These are phyloP conservation scores for Russula virescens DNA, from an alignment of 768 basidiomycete genomes.

Conservation along the genomic window DNA sequence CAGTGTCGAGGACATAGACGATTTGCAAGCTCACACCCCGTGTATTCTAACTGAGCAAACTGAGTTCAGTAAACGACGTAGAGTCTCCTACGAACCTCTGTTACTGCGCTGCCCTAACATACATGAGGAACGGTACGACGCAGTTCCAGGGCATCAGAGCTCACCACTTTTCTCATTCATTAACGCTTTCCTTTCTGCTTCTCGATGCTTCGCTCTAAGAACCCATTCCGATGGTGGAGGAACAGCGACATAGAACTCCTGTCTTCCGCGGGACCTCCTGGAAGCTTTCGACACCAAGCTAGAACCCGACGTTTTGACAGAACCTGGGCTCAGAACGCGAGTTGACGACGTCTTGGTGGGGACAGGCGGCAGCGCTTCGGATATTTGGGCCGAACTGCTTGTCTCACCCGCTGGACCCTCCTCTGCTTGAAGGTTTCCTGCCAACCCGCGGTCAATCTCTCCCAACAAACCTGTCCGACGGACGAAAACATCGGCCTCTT, in stretches of 20 bases:
- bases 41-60: constrained; percentile 17
- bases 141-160: background rate
- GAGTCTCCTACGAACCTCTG: constrained; percentile 15
- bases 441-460: background rate
- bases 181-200: constrained; percentile 4
- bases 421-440: background rate
- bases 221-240: constrained; percentile 16
- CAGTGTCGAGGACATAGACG: constrained; percentile 18
- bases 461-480: constrained; percentile 8
- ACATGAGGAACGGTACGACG: background rate
- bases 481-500: constrained; percentile 3
- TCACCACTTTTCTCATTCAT: background rate
- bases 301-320: background rate
- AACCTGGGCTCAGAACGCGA: background rate
- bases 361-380: background rate
- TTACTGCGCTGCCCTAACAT: background rate
- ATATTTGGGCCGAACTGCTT: background rate
- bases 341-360: background rate
- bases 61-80: constrained; percentile 7
- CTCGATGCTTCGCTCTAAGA: constrained; percentile 10
- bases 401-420: background rate
- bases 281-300: background rate
- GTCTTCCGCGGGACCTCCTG: background rate
- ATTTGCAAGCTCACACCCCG: constrained; percentile 13
- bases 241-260: constrained; percentile 11